phyloP scores from a whole-genome alignment of 2,329 filamentous ascomycete species.

The Diaporthe sp. region DNA sequence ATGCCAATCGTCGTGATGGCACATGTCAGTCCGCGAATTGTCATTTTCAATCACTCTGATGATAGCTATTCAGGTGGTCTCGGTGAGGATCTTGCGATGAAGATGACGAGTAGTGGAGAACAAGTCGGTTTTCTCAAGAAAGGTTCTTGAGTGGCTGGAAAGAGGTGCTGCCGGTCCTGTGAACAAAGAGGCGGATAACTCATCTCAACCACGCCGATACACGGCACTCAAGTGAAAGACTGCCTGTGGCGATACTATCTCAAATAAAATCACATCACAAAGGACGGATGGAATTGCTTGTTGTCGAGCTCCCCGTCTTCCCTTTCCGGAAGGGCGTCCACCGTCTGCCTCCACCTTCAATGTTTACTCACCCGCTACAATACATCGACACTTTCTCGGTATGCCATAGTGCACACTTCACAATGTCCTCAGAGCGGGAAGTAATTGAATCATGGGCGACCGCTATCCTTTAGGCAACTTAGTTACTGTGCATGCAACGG shows the following conservation, averaged over 20 bases:
- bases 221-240: slow-evolving; percentile 5
- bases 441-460: not conserved
- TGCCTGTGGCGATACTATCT: not conserved
- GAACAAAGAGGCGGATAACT: slow-evolving; percentile 15
- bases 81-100: not conserved
- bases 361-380: not conserved
- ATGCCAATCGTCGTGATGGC: not conserved
- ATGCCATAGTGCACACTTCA: not conserved
- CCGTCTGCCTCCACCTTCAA: not conserved
- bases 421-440: not conserved
- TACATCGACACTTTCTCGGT: not conserved
- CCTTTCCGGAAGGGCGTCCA: not conserved
- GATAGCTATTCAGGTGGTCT: not conserved
- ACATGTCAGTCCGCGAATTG: not conserved
- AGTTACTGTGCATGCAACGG: not conserved
- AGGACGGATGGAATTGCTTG: not conserved
- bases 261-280: not conserved
- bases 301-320: not conserved
- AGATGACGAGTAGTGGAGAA: no score
- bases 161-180: not conserved
- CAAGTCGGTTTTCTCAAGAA: not conserved
- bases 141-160: slow-evolving; percentile 1
- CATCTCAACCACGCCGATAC: not conserved
- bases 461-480: not conserved
- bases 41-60: slow-evolving; percentile 3